Evolutionary conservation across 805 yeast species (phyloP).

Genomic region (Pichia gijzeniarum): DNA sequence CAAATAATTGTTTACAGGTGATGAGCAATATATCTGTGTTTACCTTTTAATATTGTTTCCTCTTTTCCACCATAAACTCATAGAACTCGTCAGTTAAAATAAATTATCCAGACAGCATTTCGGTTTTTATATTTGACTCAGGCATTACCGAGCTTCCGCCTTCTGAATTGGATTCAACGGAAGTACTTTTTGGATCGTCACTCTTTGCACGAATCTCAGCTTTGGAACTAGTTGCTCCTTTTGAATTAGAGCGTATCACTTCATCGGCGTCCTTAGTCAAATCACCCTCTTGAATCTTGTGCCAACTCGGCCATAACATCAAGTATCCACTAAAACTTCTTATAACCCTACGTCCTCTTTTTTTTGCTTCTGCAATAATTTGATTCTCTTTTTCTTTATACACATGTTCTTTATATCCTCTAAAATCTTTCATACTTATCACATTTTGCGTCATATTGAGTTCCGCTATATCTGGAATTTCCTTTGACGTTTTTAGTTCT

Average conservation of each 20-base stretch:
- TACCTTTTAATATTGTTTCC: no score
- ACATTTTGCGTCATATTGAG: slow-evolving; percentile 15
- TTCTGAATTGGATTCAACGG: no score
- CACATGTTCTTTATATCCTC: slow-evolving; percentile 9
- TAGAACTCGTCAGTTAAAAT: no score
- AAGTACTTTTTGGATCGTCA: no score
- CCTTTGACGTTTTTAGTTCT: slow-evolving; percentile 19
- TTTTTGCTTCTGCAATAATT: slow-evolving; percentile 15
- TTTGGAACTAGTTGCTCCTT: neutral
- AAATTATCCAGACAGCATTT: neutral
- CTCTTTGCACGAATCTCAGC: no score
- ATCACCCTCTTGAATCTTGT: slow-evolving; percentile 7
- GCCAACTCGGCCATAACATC: slow-evolving; percentile 22
- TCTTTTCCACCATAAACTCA: no score
- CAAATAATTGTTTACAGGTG: no score
- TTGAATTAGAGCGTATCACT: neutral
- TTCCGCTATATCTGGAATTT: neutral
- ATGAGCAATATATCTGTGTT: no score
- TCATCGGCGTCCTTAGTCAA: neutral
- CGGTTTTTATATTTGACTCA: no score
- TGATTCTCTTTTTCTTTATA: slow-evolving; percentile 7
- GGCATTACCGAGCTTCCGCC: no score
- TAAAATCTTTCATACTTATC: slow-evolving; percentile 9
- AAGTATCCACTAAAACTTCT: slow-evolving; percentile 27
- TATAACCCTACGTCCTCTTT: slow-evolving; percentile 13